Evolutionary conservation across 306 rosid genomes (phyloP).

Genomic region (Nissolia schottii): DNA sequence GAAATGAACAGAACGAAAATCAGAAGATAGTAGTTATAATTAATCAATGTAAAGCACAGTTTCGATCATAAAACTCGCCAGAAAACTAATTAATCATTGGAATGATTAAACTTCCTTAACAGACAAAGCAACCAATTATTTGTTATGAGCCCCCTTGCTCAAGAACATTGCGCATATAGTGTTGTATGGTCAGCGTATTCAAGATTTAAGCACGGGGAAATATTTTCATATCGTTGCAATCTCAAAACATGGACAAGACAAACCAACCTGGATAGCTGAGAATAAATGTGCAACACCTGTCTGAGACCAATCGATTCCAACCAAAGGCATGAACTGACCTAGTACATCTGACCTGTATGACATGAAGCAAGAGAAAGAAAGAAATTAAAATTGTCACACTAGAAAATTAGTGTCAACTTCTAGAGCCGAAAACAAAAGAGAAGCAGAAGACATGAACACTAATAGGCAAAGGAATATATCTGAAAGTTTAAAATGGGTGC

Average conservation of each 20-base stretch:
- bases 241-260: slow-evolving; percentile 10
- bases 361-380: not conserved
- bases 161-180: slow-evolving; percentile 9
- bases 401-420: not conserved
- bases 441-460: not conserved
- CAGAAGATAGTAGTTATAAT: not conserved
- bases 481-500: not conserved
- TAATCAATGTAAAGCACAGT: slow-evolving; percentile 6
- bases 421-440: not conserved
- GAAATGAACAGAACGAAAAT: slow-evolving; percentile 5
- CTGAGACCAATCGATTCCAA: slow-evolving; percentile 97
- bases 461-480: not conserved
- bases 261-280: slow-evolving; percentile 87
- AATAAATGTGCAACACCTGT: slow-evolving; percentile 92
- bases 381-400: slow-evolving; percentile 2
- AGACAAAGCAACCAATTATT: slow-evolving; percentile 16
- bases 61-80: slow-evolving; percentile 1
- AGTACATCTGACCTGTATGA: slow-evolving; percentile 82
- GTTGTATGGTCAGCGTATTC: not conserved
- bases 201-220: not conserved
- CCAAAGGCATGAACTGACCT: slow-evolving; percentile 98
- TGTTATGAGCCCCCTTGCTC: not conserved
- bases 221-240: not conserved
- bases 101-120: slow-evolving; percentile 4
- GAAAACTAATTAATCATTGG: not conserved